A percentile compares a stretch with the other conserved stretches of the same genome.
These are phyloP conservation scores for Arachnomyces sp. DNA, from an alignment of 2,329 filamentous ascomycete species.

Conservation along the genomic window DNA sequence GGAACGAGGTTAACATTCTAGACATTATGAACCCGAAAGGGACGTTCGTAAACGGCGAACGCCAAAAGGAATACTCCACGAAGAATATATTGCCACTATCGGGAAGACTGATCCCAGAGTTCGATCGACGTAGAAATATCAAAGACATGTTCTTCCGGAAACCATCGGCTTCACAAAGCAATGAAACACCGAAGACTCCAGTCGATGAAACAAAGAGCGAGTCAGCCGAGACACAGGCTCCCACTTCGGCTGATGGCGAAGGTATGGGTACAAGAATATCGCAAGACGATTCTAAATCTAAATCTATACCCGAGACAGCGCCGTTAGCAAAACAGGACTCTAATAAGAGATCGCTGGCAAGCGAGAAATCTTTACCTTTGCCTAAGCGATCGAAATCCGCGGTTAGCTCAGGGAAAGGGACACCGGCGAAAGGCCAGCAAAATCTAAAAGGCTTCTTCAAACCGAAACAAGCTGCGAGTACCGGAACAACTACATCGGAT, in stretches of 20 bases:
- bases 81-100: slow-evolving; percentile 67
- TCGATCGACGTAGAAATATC: slow-evolving; percentile 75
- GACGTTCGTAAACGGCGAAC: slow-evolving; percentile 60
- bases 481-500: neutral
- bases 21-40: slow-evolving; percentile 74
- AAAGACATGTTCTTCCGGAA: slow-evolving; percentile 82
- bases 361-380: too few species aligned
- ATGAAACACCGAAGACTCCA: slow-evolving; percentile 8
- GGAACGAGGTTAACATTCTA: slow-evolving; percentile 46
- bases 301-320: too few species aligned
- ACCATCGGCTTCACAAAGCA: slow-evolving; percentile 22
- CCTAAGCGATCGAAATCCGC: too few species aligned
- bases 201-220: neutral
- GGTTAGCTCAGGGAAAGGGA: too few species aligned
- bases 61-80: slow-evolving; percentile 57
- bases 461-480: slow-evolving; percentile 39
- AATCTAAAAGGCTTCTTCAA: slow-evolving; percentile 66
- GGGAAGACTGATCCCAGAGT: slow-evolving; percentile 78
- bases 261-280: too few species aligned
- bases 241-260: too few species aligned
- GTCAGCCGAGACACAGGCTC: too few species aligned
- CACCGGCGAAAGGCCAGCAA: neutral
- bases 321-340: too few species aligned
- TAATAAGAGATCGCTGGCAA: too few species aligned
- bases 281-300: too few species aligned